Conservation (phyloP, 495 filamentous ascomycete genomes). For the Cladorrhinum samala region DNA sequence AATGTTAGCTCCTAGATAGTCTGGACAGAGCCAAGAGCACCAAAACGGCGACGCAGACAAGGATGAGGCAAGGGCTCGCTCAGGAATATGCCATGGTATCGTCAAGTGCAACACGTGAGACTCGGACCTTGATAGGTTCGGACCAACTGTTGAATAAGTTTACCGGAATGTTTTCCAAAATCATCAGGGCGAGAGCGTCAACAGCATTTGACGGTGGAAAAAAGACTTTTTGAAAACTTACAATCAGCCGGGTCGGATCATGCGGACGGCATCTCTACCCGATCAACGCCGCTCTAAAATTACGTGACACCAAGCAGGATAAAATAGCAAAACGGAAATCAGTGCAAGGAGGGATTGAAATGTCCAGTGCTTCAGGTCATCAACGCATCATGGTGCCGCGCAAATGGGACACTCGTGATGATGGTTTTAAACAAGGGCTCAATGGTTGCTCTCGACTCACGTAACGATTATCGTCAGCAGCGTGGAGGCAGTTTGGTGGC, state of each 20-base stretch:
- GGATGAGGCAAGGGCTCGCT: slow-evolving; percentile 3
- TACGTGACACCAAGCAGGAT: slow-evolving; percentile 11
- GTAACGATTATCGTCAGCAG: slow-evolving; percentile 81
- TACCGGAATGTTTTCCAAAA: slow-evolving; percentile 31
- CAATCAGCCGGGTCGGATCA: neutral
- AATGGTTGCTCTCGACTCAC: slow-evolving; percentile 56
- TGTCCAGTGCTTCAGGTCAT: slow-evolving; percentile 79
- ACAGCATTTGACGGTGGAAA: neutral
- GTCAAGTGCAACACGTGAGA: slow-evolving; percentile 28
- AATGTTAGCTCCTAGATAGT: neutral
- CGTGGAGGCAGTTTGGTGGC: slow-evolving; percentile 46
- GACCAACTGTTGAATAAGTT: slow-evolving; percentile 30
- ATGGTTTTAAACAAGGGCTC: slow-evolving; percentile 95
- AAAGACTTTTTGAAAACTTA: neutral
- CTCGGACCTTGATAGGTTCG: neutral
- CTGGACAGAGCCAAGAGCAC: neutral
- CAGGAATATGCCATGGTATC: slow-evolving; percentile 24
- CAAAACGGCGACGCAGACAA: neutral
- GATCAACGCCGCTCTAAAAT: neutral
- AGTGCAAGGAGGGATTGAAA: too few species aligned
- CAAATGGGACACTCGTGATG: slow-evolving; percentile 86
- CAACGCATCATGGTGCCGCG: slow-evolving; percentile 86
- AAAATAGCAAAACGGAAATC: neutral
- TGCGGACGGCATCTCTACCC: neutral
- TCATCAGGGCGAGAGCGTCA: slow-evolving; percentile 12